Evolutionary conservation across 2,329 filamentous ascomycete genomes (phyloP).

Genomic region (Metarhizium sp.): DNA sequence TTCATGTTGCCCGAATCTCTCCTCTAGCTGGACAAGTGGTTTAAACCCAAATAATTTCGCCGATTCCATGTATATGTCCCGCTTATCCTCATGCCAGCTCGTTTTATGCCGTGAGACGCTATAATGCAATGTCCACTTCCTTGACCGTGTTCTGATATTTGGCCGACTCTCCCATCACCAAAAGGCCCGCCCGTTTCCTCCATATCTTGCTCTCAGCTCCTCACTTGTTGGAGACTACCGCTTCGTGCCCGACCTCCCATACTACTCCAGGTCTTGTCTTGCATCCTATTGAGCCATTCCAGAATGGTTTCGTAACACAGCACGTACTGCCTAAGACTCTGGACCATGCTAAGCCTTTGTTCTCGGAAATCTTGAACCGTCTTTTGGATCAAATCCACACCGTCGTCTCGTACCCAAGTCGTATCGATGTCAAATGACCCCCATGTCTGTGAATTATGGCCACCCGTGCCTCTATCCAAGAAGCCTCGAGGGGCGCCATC

Average conservation of each 20-base stretch:
- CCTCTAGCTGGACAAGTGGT: neutral
- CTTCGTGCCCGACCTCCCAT: conserved; percentile 17
- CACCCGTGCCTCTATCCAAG: conserved; percentile 8
- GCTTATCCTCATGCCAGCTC: neutral
- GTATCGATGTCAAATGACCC: conserved; percentile 28
- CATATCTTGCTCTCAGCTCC: neutral
- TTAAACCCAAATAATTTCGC: neutral
- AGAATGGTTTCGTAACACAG: conserved; percentile 92
- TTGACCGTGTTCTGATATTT: neutral
- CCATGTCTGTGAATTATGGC: conserved; percentile 5
- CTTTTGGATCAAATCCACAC: conserved; percentile 70
- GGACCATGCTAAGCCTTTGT: conserved; percentile 93
- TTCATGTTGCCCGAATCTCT: neutral
- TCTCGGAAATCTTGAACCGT: conserved; percentile 85
- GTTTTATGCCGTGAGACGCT: neutral
- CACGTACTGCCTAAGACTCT: conserved; percentile 86
- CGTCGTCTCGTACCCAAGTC: conserved; percentile 60
- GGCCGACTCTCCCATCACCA: neutral
- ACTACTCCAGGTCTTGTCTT: conserved; percentile 22
- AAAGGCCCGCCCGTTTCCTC: neutral
- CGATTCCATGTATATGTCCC: neutral
- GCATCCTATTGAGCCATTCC: conserved; percentile 63
- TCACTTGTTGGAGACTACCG: conserved; percentile 21
- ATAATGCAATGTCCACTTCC: neutral
- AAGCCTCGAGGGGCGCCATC: conserved; percentile 13